Base-by-base conservation (phyloP, 2,329 filamentous ascomycete species). In the Ophiostoma ulmi region DNA sequence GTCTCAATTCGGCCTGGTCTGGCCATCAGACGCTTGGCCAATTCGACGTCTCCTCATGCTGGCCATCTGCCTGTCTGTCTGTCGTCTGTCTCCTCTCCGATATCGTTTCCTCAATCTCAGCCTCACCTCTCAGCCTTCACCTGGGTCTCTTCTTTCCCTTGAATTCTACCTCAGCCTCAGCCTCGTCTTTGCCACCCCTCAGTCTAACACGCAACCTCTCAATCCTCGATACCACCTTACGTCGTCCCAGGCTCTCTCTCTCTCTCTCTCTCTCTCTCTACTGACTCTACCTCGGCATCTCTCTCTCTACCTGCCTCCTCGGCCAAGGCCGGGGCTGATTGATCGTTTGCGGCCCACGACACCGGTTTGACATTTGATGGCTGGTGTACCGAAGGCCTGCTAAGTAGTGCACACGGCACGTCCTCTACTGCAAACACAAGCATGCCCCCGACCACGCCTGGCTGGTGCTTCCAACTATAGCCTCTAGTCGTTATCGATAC, bases 361-460 rank as follows among this genome's bases (percentile, higher is more conserved):
- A 7, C 58, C 26, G 58, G 26, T 17, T 17, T 63, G 22, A 35
- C 22, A 26, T 35, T 48, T 48, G 44, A 48, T 48, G 14, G 14
- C 41, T 44, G 17, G 17, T 48, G 44, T 20, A n/a, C 7, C 4
- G 20, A 55, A 7, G 52, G 58, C 5, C 22, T 13, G 11, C 26
- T 63, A 17, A 63, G 14, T 13, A 35, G n/a, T 7, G 13, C 26
- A 63, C 58, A n/a, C 20, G 22, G 26, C 58, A 20, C 44, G 44
- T 48, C 44, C 44, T 7, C 44, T 48, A 48, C 58, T 35, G 14
- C 58, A 22, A 13, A 64, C 61, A 65, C 36, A 65, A 39, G 36
- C 7, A 65, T 65, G 63, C 63, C 63, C 35, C 39, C 63, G 20
- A 39, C 63, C 20, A 39, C 63, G 36, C 63, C 63, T 65, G 63